Percentiles rank a stretch among this genome's conserved stretches.
These are phyloP conservation scores for Xylaria sp. DNA, from an alignment of 2,329 filamentous ascomycete genomes.

Conservation along the genomic window DNA sequence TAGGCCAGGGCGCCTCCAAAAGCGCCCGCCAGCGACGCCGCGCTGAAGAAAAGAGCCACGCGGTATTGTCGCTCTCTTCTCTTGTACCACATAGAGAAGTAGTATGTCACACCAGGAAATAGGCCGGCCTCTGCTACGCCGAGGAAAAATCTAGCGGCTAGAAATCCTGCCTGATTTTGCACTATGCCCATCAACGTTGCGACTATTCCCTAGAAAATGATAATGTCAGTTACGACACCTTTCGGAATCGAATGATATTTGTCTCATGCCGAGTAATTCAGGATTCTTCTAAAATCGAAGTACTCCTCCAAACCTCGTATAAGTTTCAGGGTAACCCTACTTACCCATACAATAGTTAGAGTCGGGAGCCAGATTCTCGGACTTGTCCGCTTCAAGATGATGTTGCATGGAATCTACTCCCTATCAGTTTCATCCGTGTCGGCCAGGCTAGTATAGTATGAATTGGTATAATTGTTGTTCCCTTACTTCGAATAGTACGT, in stretches of 20 bases:
- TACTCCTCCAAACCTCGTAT: neutral
- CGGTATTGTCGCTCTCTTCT: constrained; percentile 65
- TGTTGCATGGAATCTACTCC: constrained; percentile 67
- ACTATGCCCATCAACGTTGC: constrained; percentile 64
- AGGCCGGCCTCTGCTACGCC: constrained; percentile 65
- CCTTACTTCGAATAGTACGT: constrained; percentile 66
- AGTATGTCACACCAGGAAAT: constrained; percentile 57
- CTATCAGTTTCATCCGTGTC: constrained; percentile 27
- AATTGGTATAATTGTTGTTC: neutral
- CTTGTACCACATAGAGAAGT: constrained; percentile 65
- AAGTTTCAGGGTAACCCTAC: neutral
- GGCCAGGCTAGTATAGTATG: neutral
- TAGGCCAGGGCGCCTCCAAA: constrained; percentile 68
- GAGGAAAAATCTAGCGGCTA: constrained; percentile 65
- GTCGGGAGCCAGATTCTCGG: constrained; percentile 68
- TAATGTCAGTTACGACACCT: constrained; percentile 4
- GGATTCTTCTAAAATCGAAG: neutral
- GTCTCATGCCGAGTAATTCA: neutral
- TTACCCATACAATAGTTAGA: constrained; percentile 63
- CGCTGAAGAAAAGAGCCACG: constrained; percentile 67
- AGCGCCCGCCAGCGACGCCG: constrained; percentile 64
- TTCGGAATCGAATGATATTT: neutral
- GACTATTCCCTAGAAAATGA: constrained; percentile 56
- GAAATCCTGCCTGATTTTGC: constrained; percentile 61
- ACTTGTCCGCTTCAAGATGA: constrained; percentile 69